phyloP scores from a whole-genome alignment of 2,329 filamentous ascomycete genomes.

The Pseudogymnoascus destructans region DNA sequence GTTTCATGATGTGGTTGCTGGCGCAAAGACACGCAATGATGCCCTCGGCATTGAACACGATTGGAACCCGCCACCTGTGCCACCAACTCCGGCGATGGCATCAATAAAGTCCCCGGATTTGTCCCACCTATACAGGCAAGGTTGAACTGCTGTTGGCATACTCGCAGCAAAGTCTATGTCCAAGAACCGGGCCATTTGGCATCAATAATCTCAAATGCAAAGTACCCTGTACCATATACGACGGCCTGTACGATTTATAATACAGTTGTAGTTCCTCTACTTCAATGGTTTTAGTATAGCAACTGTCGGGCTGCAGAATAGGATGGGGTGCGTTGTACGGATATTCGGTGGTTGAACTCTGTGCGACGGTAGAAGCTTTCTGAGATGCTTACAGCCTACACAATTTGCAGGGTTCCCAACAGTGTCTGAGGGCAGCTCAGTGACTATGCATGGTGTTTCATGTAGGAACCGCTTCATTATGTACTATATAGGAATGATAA shows the following conservation, averaged over 20 bases:
- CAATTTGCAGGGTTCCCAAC: background rate
- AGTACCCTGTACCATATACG: background rate
- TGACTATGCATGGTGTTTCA: background rate
- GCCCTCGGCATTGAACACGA: conserved; percentile 4
- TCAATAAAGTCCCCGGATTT: background rate
- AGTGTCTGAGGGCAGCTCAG: background rate
- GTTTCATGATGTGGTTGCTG: conserved; percentile 19
- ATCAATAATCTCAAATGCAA: background rate
- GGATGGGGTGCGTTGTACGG: background rate
- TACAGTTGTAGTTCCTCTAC: background rate
- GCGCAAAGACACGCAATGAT: conserved; percentile 10
- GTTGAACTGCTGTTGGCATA: background rate
- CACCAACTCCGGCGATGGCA: conserved; percentile 4
- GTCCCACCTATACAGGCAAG: background rate
- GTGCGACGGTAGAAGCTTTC: background rate
- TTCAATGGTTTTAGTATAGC: background rate
- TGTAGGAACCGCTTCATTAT: background rate
- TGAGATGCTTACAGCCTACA: background rate
- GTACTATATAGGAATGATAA: background rate
- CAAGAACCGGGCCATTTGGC: background rate
- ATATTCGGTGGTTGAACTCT: background rate
- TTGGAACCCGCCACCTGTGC: conserved; percentile 8
- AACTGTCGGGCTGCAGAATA: background rate
- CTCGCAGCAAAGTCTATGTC: background rate
- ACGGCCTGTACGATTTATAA: background rate